These are phyloP conservation scores for Suhomyces pyralidae DNA, from an alignment of 805 yeast species.

Conservation along the genomic window DNA sequence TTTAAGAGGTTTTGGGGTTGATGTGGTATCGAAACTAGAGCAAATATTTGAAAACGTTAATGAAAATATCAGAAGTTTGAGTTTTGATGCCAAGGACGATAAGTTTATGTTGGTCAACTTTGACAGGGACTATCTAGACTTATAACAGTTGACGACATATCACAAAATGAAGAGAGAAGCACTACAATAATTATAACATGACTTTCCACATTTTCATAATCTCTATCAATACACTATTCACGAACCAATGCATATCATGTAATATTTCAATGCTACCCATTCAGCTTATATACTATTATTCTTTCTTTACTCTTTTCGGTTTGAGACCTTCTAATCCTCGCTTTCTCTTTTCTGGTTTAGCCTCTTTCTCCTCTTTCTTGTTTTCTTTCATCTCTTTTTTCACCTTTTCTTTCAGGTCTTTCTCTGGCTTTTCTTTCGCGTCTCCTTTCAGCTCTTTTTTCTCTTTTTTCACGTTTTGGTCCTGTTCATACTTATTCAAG, in stretches of 20 bases:
- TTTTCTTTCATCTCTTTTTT: constrained; percentile 1
- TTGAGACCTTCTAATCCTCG: background rate
- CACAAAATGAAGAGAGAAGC: background rate
- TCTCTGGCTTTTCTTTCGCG: background rate
- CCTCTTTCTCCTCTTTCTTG: background rate
- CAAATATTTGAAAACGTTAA: constrained; percentile 27
- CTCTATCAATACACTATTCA: background rate
- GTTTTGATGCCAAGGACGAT: constrained; percentile 28
- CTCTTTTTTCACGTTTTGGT: background rate
- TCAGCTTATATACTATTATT: background rate
- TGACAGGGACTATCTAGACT: constrained; percentile 33
- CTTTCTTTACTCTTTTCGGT: background rate
- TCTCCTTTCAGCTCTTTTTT: background rate
- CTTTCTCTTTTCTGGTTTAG: background rate
- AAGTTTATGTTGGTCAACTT: constrained; percentile 36
- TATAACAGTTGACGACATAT: too few species aligned
- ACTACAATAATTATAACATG: background rate
- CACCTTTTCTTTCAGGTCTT: background rate
- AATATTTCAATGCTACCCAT: background rate
- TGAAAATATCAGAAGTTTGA: constrained; percentile 27
- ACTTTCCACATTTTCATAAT: background rate
- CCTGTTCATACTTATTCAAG: background rate
- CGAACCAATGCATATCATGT: background rate
- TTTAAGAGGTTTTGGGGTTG: constrained; percentile 21
- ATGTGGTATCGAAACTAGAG: constrained; percentile 29